phyloP scores from a whole-genome alignment of 202 grass and related monocot genomes.

The Dendrocalamus latiflorus region DNA sequence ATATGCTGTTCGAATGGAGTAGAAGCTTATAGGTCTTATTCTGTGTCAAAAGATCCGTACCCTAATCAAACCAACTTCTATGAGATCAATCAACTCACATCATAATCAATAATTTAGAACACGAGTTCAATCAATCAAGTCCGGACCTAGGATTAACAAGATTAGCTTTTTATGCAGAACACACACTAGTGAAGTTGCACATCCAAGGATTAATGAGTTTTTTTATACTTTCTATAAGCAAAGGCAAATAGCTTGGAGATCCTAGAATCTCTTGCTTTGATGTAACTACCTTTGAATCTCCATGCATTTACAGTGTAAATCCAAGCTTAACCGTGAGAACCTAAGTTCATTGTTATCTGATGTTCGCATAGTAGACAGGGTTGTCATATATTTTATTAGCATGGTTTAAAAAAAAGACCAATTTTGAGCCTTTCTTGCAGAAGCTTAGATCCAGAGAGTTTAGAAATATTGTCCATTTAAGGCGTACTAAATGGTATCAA shows the following conservation, averaged over 20 bases:
- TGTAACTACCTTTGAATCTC: background rate
- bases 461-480: no score
- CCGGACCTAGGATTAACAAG: background rate
- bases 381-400: background rate
- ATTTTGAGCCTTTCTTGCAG: background rate
- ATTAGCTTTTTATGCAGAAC: background rate
- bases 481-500: no score
- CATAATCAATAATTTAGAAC: background rate
- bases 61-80: background rate
- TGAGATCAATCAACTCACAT: constrained; percentile 6
- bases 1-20: background rate
- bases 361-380: no score
- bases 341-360: no score
- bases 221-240: background rate
- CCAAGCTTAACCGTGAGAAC: background rate
- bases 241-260: background rate
- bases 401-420: background rate
- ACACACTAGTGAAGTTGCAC: background rate
- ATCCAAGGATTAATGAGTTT: background rate
- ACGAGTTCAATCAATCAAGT: background rate
- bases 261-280: background rate
- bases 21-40: background rate
- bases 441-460: background rate
- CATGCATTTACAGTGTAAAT: background rate
- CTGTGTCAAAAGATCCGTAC: background rate